Conservation (phyloP, 208 protist genomes). For the Trypanosoma grayi region DNA sequence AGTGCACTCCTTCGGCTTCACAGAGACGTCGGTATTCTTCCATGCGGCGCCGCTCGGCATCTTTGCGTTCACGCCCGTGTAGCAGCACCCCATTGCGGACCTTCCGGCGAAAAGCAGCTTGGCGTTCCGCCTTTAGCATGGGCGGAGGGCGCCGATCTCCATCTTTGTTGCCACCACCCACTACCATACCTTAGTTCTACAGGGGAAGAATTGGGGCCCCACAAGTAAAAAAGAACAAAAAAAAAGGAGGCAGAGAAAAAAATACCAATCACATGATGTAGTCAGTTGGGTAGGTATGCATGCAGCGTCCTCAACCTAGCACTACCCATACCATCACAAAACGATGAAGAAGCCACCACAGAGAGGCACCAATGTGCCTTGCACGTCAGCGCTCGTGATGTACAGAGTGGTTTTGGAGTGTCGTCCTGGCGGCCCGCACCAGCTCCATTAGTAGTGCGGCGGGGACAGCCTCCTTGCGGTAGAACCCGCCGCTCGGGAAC, state of each 20-base stretch:
- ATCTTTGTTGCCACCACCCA: background rate
- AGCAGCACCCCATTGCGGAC: conserved; percentile 58
- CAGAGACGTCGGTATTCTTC: conserved; percentile 87
- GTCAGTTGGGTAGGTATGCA: no score
- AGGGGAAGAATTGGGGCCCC: no score
- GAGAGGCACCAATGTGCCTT: conserved; percentile 11
- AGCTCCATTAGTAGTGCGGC: conserved; percentile 32
- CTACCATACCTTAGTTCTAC: background rate
- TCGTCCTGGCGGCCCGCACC: conserved; percentile 26
- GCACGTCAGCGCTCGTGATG: background rate
- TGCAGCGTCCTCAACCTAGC: background rate
- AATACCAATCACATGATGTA: no score
- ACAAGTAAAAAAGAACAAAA: background rate
- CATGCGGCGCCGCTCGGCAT: conserved; percentile 79
- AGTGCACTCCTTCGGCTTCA: conserved; percentile 75
- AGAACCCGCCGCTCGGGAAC: conserved; percentile 47
- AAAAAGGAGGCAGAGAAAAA: background rate
- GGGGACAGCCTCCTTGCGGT: conserved; percentile 40
- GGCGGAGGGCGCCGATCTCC: conserved; percentile 44
- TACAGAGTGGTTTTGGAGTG: background rate
- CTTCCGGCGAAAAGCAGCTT: conserved; percentile 67
- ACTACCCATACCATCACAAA: background rate
- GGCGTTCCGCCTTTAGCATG: conserved; percentile 69
- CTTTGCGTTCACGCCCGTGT: conserved; percentile 66
- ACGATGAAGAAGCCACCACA: conserved; percentile 7